phyloP scores from a whole-genome alignment of 345 rosid genomes.

The Eucalyptus erythrocorys region DNA sequence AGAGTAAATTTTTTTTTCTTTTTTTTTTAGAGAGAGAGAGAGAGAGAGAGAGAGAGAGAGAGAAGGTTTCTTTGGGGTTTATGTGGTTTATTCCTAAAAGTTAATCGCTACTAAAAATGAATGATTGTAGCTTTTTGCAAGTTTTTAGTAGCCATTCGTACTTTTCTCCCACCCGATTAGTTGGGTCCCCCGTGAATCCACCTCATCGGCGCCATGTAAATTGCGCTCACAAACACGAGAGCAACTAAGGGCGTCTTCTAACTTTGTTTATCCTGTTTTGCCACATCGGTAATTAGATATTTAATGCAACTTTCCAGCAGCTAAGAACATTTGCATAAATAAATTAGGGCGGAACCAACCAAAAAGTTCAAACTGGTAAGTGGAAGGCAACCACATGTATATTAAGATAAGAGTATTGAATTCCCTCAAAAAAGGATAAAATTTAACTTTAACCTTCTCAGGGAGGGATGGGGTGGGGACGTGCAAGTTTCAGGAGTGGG shows the following conservation, averaged over 20 bases:
- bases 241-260: neutral
- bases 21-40: no score
- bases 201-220: neutral
- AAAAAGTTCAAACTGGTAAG: neutral
- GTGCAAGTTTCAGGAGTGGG: no score
- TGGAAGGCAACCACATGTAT: fast-evolving
- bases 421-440: fast-evolving
- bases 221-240: neutral
- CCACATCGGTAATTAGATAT: neutral
- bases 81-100: neutral
- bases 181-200: neutral
- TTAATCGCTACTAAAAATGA: neutral
- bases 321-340: neutral
- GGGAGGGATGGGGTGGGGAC: no score
- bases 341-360: fast-evolving
- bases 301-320: neutral
- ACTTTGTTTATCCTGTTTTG: neutral
- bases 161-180: no score
- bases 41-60: no score
- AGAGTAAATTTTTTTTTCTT: neutral
- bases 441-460: fast-evolving
- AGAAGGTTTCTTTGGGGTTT: neutral
- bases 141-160: neutral
- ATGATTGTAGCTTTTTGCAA: neutral
- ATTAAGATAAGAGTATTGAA: neutral